Percentiles rank a stretch among this genome's conserved stretches.
Evolutionary conservation across 2,329 filamentous ascomycete genomes (phyloP).

Genomic region (Trichophyton rubrum): DNA sequence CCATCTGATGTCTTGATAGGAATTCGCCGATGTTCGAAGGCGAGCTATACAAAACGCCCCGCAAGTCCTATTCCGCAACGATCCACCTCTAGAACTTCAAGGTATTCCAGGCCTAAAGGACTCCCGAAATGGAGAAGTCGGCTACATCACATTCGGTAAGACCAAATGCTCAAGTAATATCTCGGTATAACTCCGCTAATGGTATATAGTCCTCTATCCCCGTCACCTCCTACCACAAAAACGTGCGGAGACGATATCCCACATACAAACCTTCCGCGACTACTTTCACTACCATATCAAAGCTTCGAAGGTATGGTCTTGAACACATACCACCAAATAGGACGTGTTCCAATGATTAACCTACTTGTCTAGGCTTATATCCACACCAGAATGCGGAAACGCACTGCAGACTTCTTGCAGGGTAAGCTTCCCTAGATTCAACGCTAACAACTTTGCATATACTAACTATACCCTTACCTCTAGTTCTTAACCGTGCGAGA

Average conservation of each 20-base stretch:
- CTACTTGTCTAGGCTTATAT: conserved; percentile 61
- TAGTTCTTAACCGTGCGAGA: conserved; percentile 88
- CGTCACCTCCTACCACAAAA: conserved; percentile 83
- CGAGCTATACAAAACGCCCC: conserved; percentile 94
- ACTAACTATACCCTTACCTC: background rate
- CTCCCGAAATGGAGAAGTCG: conserved; percentile 69
- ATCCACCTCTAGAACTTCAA: conserved; percentile 83
- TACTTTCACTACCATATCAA: conserved; percentile 99
- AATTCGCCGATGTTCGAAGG: conserved; percentile 92
- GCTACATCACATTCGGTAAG: conserved; percentile 95
- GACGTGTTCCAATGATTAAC: background rate
- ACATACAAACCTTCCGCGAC: conserved; percentile 99
- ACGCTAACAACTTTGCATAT: background rate
- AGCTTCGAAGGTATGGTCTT: conserved; percentile 64
- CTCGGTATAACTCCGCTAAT: conserved; percentile 12
- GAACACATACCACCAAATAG: background rate
- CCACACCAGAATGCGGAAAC: conserved; percentile 92
- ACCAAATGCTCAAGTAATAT: conserved; percentile 3
- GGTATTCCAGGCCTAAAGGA: conserved; percentile 70
- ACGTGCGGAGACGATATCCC: conserved; percentile 90
- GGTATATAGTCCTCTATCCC: conserved; percentile 63
- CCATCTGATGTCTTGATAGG: conserved; percentile 29
- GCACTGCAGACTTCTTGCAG: conserved; percentile 96
- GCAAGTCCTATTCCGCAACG: conserved; percentile 90
- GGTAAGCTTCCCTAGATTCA: conserved; percentile 42